Percentiles rank a stretch among this genome's conserved stretches.
These are phyloP conservation scores for Jatropha podagrica DNA, from an alignment of 441 rosid species.

Conservation along the genomic window DNA sequence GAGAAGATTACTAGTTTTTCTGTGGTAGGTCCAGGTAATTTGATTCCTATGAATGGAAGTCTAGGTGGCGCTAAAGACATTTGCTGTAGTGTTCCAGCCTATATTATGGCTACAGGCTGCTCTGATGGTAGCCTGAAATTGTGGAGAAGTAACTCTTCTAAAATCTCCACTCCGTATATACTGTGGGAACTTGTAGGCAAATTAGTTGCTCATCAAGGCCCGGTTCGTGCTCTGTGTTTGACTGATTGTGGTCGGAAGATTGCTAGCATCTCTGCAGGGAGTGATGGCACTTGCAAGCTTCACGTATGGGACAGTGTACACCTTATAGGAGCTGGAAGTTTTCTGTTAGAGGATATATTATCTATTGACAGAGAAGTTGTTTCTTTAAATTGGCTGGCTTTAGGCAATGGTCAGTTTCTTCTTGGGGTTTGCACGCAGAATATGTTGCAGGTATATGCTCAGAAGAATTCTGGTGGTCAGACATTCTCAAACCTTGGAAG, in stretches of 20 bases:
- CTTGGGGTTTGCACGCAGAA: conserved; percentile 80
- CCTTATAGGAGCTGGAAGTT: conserved; percentile 61
- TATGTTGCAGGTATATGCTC: conserved; percentile 71
- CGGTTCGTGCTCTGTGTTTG: conserved; percentile 56
- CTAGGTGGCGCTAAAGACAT: conserved; percentile 30
- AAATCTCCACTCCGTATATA: conserved; percentile 28
- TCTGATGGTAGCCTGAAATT: conserved; percentile 80
- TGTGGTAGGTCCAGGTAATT: conserved; percentile 52
- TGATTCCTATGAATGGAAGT: conserved; percentile 37
- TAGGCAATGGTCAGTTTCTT: conserved; percentile 65
- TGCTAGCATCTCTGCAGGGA: conserved; percentile 56
- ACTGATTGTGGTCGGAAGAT: conserved; percentile 70
- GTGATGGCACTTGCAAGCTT: conserved; percentile 39
- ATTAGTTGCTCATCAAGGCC: conserved; percentile 57
- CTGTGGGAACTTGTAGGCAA: conserved; percentile 87
- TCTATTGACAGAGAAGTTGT: conserved; percentile 49
- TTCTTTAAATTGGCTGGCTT: conserved; percentile 67
- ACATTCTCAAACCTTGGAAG: conserved; percentile 37
- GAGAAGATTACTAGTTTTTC: conserved; percentile 72
- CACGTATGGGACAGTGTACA: conserved; percentile 66
- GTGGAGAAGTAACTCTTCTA: conserved; percentile 65
- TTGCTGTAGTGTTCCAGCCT: conserved; percentile 45
- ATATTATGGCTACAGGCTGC: conserved; percentile 83
- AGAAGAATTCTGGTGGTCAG: conserved; percentile 48
- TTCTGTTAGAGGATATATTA: conserved; percentile 67